These are phyloP conservation scores for Ustilaginoidea virens DNA, from an alignment of 2,329 filamentous ascomycete species.

Conservation along the genomic window DNA sequence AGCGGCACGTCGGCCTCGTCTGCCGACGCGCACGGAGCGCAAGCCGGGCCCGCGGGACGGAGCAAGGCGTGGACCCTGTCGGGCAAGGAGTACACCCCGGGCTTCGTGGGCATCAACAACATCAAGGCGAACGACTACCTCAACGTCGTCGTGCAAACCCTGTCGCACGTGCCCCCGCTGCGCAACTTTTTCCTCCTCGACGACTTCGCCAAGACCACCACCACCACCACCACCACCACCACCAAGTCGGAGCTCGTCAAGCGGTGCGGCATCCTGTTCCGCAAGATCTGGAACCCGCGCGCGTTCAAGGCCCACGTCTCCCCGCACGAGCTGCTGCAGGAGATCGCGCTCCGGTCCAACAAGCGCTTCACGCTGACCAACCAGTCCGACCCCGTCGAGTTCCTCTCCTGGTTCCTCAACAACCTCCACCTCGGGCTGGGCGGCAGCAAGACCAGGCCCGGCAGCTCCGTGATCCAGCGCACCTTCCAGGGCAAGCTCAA, in stretches of 20 bases:
- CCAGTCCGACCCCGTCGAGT: slow-evolving; percentile 92
- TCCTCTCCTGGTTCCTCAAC: slow-evolving; percentile 95
- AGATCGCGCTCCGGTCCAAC: slow-evolving; percentile 76
- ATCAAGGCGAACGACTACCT: slow-evolving; percentile 99
- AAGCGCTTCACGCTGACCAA: slow-evolving; percentile 84
- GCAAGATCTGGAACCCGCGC: slow-evolving; percentile 95
- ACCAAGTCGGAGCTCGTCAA: slow-evolving; percentile 77
- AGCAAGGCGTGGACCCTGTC: slow-evolving; percentile 40
- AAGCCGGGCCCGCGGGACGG: slow-evolving; percentile 49
- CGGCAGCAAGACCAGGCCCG: slow-evolving; percentile 73
- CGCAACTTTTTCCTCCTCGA: slow-evolving; percentile 88
- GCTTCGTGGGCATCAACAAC: slow-evolving; percentile 98
- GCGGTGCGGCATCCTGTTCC: slow-evolving; percentile 74
- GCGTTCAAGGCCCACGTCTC: slow-evolving; percentile 96
- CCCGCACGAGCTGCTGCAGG: slow-evolving; percentile 90
- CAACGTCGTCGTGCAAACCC: slow-evolving; percentile 83
- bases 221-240: too few relatives aligned
- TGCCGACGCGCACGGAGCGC: too few relatives aligned
- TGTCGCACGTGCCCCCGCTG: slow-evolving; percentile 78
- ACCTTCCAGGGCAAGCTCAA: slow-evolving; percentile 89
- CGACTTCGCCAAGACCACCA: slow-evolving; percentile 47
- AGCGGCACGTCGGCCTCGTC: too few relatives aligned
- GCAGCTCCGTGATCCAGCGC: slow-evolving; percentile 74
- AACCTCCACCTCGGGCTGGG: slow-evolving; percentile 84
- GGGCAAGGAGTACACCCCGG: slow-evolving; percentile 77